Evolutionary conservation across 495 filamentous ascomycete species (phyloP).

Genomic region (Pyronema domesticum): DNA sequence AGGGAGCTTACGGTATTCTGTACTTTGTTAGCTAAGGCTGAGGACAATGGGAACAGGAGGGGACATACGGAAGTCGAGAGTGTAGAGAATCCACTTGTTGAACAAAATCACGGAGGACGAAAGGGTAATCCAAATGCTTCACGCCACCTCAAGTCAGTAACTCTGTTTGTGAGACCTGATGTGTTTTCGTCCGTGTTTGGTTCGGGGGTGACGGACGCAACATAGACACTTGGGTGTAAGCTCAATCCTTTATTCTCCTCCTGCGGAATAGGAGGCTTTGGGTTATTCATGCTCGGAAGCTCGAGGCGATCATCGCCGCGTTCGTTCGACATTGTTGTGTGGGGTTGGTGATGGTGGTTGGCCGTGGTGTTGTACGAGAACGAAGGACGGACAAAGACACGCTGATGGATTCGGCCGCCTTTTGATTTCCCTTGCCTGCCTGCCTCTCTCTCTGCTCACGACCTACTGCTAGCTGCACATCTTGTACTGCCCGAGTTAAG

Average conservation of each 20-base stretch:
- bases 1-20: constrained; percentile 28
- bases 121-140: constrained; percentile 73
- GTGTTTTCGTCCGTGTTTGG: neutral
- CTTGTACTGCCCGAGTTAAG: no score
- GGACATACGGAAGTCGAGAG: constrained; percentile 48
- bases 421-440: no score
- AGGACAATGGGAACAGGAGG: neutral
- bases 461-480: no score
- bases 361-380: no score
- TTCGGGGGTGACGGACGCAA: constrained; percentile 45
- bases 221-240: constrained; percentile 74
- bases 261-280: neutral
- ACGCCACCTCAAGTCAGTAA: constrained; percentile 3
- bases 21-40: neutral
- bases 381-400: no score
- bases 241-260: neutral
- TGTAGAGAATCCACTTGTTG: constrained; percentile 95
- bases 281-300: neutral
- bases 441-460: no score
- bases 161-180: neutral
- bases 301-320: neutral
- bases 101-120: constrained; percentile 90
- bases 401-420: no score
- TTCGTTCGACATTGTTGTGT: neutral
- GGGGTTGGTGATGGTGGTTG: no score